Percentiles rank a stretch among this genome's conserved stretches.
phyloP scores from a whole-genome alignment of 2,329 filamentous ascomycete genomes.

The Pseudogymnoascus sp. region DNA sequence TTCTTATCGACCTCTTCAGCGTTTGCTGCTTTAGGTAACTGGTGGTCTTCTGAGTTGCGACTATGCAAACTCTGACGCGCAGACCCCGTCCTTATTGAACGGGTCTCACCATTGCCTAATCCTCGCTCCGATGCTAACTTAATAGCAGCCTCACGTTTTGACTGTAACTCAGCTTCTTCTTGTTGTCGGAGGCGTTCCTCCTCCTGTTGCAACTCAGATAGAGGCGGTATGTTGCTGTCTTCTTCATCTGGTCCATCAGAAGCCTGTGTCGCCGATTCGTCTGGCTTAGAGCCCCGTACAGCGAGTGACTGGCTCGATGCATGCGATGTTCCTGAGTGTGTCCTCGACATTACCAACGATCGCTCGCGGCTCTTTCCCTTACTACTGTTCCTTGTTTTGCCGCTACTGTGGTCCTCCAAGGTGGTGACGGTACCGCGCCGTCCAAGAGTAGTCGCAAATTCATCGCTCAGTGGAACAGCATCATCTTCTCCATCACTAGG shows the following conservation, averaged over 20 bases:
- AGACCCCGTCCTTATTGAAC: background rate
- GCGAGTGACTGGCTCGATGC: conserved; percentile 20
- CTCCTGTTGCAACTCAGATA: conserved; percentile 45
- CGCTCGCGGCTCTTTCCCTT: conserved; percentile 47
- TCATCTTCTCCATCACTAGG: conserved; percentile 83
- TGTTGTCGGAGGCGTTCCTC: conserved; percentile 39
- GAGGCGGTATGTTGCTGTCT: conserved; percentile 32
- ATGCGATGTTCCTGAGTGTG: conserved; percentile 41
- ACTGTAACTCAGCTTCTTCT: conserved; percentile 46
- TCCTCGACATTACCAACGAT: conserved; percentile 36
- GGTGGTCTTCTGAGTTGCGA: background rate
- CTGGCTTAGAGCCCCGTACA: conserved; percentile 18
- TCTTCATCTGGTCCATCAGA: conserved; percentile 18
- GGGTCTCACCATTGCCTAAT: conserved; percentile 27
- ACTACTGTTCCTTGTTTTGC: conserved; percentile 47
- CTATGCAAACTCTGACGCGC: background rate
- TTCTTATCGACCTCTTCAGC: background rate
- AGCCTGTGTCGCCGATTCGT: conserved; percentile 27
- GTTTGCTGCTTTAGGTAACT: background rate
- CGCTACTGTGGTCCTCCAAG: conserved; percentile 63
- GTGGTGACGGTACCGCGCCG: conserved; percentile 51
- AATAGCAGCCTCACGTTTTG: conserved; percentile 43
- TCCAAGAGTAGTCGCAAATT: conserved; percentile 78
- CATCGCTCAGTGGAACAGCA: conserved; percentile 84
- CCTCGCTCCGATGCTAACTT: conserved; percentile 44